Base-by-base conservation (phyloP, 2,329 filamentous ascomycete species). In the Stagonosporopsis tanaceti region DNA sequence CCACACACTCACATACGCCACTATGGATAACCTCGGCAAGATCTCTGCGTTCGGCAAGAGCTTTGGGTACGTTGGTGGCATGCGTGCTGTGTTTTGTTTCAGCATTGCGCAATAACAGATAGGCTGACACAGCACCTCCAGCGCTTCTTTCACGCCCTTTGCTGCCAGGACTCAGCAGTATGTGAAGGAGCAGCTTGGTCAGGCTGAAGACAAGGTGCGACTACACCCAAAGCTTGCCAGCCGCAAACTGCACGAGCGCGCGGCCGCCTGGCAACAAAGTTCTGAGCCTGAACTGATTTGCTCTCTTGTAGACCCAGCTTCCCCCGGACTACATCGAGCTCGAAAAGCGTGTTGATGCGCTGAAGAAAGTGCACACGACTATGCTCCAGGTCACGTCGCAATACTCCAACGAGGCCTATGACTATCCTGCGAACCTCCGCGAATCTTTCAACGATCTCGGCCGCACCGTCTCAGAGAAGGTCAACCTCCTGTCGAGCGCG, bases 321-420 rank as follows among this genome's bases (percentile, higher is more conserved):
- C 95, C 95, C 42, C 89, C 93, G 68, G 95, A 98, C 80, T 99
- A 99, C 80, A 91, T 97, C 76, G 93, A 98, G 79, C 90, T 99
- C 61, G 95, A 99, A 87, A 97, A 97, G 86, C 89, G 94, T 66
- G 93, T 98, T 72, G 95, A 99, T 87, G 95, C 95, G 58, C 84
- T 99, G 76, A 98, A 97, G 84, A 88, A 91, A 75, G 95, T 96
- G 59, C 95, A 99, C 80, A 92, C 96, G 82, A 97, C 96, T 84
- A 91, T 99, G 84, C 88, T 99, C 63, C 88, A 92, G 68, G 95
- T 98, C 76, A 99, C 95, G 91, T 93, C 92, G 64, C 93, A 97
- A 84, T 99, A 97, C 82, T 87, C 91, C 47, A 92, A 95, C 80
- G 95, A 89, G 78, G 84, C 86, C 62, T 89, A 89, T 76, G 95